phyloP scores from a whole-genome alignment of 768 basidiomycete genomes.

The Chlorophyllum brunneum region DNA sequence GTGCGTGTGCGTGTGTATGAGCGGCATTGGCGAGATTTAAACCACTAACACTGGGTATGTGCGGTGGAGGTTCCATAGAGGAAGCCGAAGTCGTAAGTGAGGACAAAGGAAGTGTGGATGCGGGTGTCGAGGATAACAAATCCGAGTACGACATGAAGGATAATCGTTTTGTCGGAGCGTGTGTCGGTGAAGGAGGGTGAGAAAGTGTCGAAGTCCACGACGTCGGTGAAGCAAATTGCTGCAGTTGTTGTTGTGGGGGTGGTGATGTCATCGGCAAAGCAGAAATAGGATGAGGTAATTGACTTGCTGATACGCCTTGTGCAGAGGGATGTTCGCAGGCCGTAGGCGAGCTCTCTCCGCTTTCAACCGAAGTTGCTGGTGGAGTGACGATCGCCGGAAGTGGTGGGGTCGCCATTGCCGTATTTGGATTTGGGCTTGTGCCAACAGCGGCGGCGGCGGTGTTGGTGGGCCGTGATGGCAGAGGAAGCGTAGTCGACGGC shows the following conservation, averaged over 20 bases:
- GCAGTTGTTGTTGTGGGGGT: slow-evolving; percentile 17
- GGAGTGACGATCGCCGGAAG: slow-evolving; percentile 39
- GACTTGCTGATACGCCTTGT: no score
- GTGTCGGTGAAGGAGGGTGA: slow-evolving; percentile 40
- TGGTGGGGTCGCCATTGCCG: slow-evolving; percentile 12
- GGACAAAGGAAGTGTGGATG: slow-evolving; percentile 65
- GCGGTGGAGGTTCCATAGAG: slow-evolving; percentile 62
- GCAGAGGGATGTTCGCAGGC: slow-evolving; percentile 9
- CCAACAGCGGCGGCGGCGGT: not conserved
- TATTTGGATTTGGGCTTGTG: not conserved
- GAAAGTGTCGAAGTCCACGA: no score
- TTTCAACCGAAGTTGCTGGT: slow-evolving; percentile 33
- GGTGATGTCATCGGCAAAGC: not conserved
- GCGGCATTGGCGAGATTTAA: slow-evolving; percentile 17
- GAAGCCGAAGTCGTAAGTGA: slow-evolving; percentile 64
- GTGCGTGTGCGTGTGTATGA: slow-evolving; percentile 14
- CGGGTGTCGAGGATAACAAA: slow-evolving; percentile 73
- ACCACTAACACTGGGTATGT: slow-evolving; percentile 61
- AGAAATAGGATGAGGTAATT: not conserved
- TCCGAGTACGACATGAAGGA: slow-evolving; percentile 91
- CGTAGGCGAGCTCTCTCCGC: slow-evolving; percentile 13
- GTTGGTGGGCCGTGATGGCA: no score
- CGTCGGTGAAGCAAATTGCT: slow-evolving; percentile 23
- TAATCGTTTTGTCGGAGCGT: slow-evolving; percentile 57
- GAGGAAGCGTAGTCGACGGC: slow-evolving; percentile 5